Conservation (phyloP, 345 rosid genomes). For the Luvunga scandens region DNA sequence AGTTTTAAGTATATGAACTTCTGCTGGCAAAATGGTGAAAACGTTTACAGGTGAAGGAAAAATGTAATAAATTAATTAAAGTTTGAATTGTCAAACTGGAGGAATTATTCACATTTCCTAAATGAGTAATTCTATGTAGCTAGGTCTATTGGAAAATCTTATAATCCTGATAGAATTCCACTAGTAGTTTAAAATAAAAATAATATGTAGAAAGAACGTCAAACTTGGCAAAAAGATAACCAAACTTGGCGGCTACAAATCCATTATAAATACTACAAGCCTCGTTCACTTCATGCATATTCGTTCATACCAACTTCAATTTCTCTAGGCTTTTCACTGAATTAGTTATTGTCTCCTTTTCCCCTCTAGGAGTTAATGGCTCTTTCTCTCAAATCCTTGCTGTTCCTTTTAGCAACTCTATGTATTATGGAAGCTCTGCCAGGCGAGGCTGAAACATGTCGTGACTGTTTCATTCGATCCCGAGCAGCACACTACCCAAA, state of each 20-base stretch:
- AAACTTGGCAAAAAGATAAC: slow-evolving; percentile 12
- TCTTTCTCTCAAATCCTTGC: slow-evolving; percentile 23
- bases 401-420: slow-evolving; percentile 24
- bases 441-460: slow-evolving; percentile 45
- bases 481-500: slow-evolving; percentile 57
- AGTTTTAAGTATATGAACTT: not conserved
- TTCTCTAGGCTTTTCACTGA: no score
- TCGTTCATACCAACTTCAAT: not conserved
- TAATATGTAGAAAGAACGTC: slow-evolving; percentile 21
- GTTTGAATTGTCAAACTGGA: slow-evolving; percentile 14
- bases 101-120: not conserved
- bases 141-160: slow-evolving; percentile 12
- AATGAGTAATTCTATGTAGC: not conserved
- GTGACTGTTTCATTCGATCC: slow-evolving; percentile 46
- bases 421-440: slow-evolving; percentile 25
- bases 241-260: not conserved
- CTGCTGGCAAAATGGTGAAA: not conserved
- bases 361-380: slow-evolving; percentile 30
- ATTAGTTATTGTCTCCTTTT: not conserved
- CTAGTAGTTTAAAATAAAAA: not conserved
- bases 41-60: slow-evolving; percentile 15
- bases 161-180: slow-evolving; percentile 17
- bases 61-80: not conserved
- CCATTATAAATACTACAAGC: slow-evolving; percentile 43
- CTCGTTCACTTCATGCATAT: slow-evolving; percentile 22